Percentiles rank a stretch among this genome's conserved stretches.
Evolutionary conservation across 305 asterid genomes (phyloP).

Genomic region (Striga hermonthica): DNA sequence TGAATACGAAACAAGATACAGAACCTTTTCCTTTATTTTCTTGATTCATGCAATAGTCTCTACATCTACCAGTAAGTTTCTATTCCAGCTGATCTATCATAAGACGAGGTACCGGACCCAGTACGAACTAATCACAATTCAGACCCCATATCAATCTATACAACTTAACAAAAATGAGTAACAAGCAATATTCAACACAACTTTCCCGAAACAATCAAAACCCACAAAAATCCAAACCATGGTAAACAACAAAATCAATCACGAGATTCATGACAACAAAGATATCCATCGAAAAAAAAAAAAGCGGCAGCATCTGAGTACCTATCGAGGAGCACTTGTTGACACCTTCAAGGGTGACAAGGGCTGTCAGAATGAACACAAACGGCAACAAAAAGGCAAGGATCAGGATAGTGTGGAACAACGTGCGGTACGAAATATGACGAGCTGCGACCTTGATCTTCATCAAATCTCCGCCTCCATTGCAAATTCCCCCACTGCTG

Average conservation of each 20-base stretch:
- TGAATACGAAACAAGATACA: too few relatives aligned
- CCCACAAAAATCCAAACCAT: conserved; percentile 14
- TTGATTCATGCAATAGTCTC: conserved; percentile 25
- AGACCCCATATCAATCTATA: conserved; percentile 28
- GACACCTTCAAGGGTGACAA: conserved; percentile 97
- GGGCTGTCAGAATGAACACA: conserved; percentile 88
- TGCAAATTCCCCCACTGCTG: conserved; percentile 57
- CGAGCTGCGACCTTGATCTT: conserved; percentile 97
- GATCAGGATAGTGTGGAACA: conserved; percentile 78
- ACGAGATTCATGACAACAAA: conserved; percentile 20
- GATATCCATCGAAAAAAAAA: conserved; percentile 6
- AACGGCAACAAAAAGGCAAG: conserved; percentile 95
- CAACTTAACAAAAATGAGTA: conserved; percentile 21
- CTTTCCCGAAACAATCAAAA: conserved; percentile 10
- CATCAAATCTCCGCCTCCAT: conserved; percentile 83
- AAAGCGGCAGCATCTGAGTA: conserved; percentile 36
- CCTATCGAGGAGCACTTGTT: conserved; percentile 97
- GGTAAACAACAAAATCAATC: conserved; percentile 22
- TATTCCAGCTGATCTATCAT: background rate
- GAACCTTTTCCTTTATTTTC: too few relatives aligned
- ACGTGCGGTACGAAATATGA: conserved; percentile 79
- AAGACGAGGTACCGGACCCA: background rate
- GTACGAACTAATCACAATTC: conserved; percentile 24
- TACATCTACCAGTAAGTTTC: background rate
- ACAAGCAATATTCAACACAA: conserved; percentile 18